A percentile compares a stretch with the other conserved stretches of the same genome.
Conservation (phyloP, 2,329 filamentous ascomycete species). For the Nannizziopsis barbatae region DNA sequence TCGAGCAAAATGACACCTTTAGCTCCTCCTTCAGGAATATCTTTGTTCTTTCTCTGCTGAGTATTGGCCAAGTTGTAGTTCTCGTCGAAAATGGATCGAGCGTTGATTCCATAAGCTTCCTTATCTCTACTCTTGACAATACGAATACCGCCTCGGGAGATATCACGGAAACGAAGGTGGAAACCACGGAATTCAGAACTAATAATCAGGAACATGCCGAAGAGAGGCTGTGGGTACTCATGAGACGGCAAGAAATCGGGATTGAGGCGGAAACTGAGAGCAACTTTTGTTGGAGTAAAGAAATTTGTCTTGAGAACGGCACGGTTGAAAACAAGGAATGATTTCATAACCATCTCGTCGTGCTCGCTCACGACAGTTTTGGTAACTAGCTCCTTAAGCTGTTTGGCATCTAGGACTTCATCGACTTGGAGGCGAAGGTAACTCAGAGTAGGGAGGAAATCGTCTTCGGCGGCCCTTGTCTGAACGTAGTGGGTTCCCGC, state of each 20-base stretch:
- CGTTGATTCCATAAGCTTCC: constrained; percentile 93
- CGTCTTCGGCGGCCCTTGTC: constrained; percentile 52
- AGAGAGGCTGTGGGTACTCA: constrained; percentile 87
- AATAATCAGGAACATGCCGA: constrained; percentile 98
- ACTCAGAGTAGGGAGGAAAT: constrained; percentile 59
- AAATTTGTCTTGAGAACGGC: constrained; percentile 93
- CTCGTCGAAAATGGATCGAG: constrained; percentile 91
- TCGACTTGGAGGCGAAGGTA: constrained; percentile 56
- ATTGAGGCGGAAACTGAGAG: constrained; percentile 88
- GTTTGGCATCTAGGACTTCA: constrained; percentile 63
- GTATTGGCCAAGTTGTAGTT: constrained; percentile 98
- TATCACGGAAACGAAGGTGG: constrained; percentile 93
- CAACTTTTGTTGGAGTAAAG: constrained; percentile 97
- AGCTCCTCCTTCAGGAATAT: constrained; percentile 94
- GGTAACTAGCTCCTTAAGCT: constrained; percentile 65
- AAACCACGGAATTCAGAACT: constrained; percentile 94
- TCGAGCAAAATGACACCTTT: constrained; percentile 96
- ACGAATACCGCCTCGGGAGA: constrained; percentile 90
- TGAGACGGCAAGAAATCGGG: constrained; percentile 68
- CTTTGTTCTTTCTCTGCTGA: constrained; percentile 99
- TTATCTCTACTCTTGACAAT: constrained; percentile 97
- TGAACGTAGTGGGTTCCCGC: constrained; percentile 73
- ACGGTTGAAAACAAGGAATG: constrained; percentile 91
- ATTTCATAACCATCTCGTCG: constrained; percentile 94
- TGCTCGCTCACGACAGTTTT: constrained; percentile 83